Base-by-base conservation (phyloP, 768 basidiomycete species). In the Clathrus columnatus region DNA sequence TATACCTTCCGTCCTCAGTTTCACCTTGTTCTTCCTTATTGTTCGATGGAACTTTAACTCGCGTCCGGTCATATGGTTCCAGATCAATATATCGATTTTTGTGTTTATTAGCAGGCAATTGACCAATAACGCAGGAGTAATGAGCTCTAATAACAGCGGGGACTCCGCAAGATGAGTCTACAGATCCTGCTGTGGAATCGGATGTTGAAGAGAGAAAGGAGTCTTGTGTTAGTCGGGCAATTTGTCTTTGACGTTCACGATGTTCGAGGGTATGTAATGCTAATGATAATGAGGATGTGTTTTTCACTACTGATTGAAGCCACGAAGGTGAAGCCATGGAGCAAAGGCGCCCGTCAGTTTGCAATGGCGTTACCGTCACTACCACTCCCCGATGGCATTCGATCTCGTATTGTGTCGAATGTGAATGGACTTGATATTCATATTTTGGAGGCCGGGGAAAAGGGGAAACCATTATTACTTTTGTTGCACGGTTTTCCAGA, bases 51-150 rank as follows among this genome's bases (percentile, higher is more conserved):
- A 83, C 73, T n/a, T 79, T 64, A 27, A 91, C 82, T 16, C 87
- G 78, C 0, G 87, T 91, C 48, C 87, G 78, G 68, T 94, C 88
- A 65, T 91, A 94, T 0, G 91, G 87, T 47, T 79, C 69, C 51
- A 93, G 77, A 61, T 90, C 80, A 26, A 64, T 49, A 61, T 93
- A 93, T 11, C 91, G 85, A 71, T 91, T 91, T 28, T 67, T 68
- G 46, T 61, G 61, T 20, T 62, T 48, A 62, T 86, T 79, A 24
- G 64, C 65, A 26, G 72, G 72, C 48, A 73, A 65, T 48, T 64
- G 67, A 18, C 79, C 84, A n/a, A 73, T 64, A 5, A 73, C 65
- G 57, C 82, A 69, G 14, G 85, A 80, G 64, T 87, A 90, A 60
- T 85, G 69, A 23, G 70, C 67, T 51, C 62, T 36, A 44, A 57